Percentiles rank a stretch among this genome's conserved stretches.
Conservation (phyloP, 2,329 filamentous ascomycete species). For the Teratosphaeria destructans region DNA sequence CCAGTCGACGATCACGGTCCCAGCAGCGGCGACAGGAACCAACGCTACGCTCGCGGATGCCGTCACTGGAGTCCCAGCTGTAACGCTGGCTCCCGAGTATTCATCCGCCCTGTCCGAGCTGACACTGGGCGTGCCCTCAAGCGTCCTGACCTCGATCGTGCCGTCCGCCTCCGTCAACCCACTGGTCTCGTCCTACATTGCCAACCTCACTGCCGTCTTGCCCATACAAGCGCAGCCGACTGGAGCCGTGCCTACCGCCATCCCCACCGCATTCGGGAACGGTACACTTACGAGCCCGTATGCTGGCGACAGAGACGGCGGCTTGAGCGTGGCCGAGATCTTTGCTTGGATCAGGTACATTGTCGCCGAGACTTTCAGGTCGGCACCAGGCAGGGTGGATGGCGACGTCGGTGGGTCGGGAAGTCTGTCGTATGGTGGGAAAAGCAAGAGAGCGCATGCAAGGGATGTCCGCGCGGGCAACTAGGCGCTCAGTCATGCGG, state of each 20-base stretch:
- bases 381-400: background rate
- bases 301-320: background rate
- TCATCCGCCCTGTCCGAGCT: conserved; percentile 10
- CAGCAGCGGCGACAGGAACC: background rate
- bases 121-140: conserved; percentile 8
- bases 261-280: conserved; percentile 8
- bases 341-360: conserved; percentile 12
- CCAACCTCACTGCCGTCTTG: conserved; percentile 11
- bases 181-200: conserved; percentile 9
- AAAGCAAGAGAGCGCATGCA: background rate
- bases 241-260: conserved; percentile 8
- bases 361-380: background rate
- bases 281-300: conserved; percentile 4
- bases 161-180: conserved; percentile 11
- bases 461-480: background rate
- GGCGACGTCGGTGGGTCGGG: background rate
- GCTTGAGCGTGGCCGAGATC: conserved; percentile 11
- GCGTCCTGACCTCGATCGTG: conserved; percentile 8
- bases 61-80: conserved; percentile 6
- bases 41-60: background rate
- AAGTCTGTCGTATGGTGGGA: background rate
- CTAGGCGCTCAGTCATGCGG: background rate
- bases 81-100: conserved; percentile 9
- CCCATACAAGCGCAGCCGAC: conserved; percentile 8
- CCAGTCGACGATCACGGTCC: background rate